A percentile compares a stretch with the other conserved stretches of the same genome.
Conservation (phyloP, 495 filamentous ascomycete genomes). For the Stereocaulon alpinum region DNA sequence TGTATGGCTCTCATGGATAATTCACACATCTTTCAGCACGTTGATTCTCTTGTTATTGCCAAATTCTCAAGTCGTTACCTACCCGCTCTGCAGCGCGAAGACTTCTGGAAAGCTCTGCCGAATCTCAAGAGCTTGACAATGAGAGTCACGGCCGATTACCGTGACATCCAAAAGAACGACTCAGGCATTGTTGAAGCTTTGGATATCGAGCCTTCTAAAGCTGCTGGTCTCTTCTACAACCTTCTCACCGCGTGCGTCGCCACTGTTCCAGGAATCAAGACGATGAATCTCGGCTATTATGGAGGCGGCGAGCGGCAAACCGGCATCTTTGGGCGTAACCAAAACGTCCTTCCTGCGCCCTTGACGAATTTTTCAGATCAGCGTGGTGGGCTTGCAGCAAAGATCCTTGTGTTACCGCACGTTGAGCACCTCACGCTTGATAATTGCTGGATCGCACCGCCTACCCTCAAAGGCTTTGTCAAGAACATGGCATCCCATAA, state of each 20-base stretch:
- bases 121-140: slow-evolving; percentile 35
- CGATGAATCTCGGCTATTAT: slow-evolving; percentile 44
- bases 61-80: slow-evolving; percentile 42
- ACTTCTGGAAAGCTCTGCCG: slow-evolving; percentile 43
- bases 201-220: slow-evolving; percentile 33
- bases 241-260: slow-evolving; percentile 36
- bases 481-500: slow-evolving; percentile 12
- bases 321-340: slow-evolving; percentile 42
- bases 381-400: slow-evolving; percentile 28
- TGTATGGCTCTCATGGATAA: slow-evolving; percentile 43
- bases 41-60: slow-evolving; percentile 41
- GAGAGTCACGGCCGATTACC: slow-evolving; percentile 45
- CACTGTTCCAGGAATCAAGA: slow-evolving; percentile 32
- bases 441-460: slow-evolving; percentile 44
- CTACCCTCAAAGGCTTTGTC: slow-evolving; percentile 29
- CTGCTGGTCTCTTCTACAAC: slow-evolving; percentile 32
- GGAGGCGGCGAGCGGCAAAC: slow-evolving; percentile 47
- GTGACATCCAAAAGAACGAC: slow-evolving; percentile 32
- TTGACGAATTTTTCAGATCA: slow-evolving; percentile 7
- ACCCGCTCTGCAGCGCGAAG: slow-evolving; percentile 30
- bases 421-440: slow-evolving; percentile 44
- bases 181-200: slow-evolving; percentile 30
- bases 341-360: slow-evolving; percentile 42
- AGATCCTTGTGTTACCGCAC: slow-evolving; percentile 30
- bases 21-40: slow-evolving; percentile 27